Percentiles rank a stretch among this genome's conserved stretches.
Conservation (phyloP, 352 stramenopile species). For the Phytopythium ostracodes region DNA sequence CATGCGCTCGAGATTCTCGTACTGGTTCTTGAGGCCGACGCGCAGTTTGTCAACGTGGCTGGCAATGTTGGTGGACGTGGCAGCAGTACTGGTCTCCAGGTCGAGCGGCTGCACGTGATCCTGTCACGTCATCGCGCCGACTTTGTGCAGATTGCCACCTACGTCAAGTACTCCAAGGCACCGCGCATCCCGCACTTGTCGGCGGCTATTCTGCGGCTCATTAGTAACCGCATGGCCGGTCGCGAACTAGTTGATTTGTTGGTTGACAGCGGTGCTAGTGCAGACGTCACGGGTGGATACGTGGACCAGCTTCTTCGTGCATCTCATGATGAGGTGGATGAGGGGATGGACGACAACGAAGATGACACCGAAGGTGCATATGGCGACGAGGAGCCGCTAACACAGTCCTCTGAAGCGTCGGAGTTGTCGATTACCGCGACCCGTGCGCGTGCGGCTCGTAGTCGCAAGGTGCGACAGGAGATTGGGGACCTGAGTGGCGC, state of each 20-base stretch:
- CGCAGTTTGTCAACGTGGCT: constrained; percentile 54
- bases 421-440: constrained; percentile 5
- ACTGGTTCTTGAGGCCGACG: constrained; percentile 67
- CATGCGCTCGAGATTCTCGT: constrained; percentile 77
- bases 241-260: constrained; percentile 60
- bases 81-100: constrained; percentile 35
- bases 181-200: constrained; percentile 68
- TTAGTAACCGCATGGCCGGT: constrained; percentile 66
- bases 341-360: constrained; percentile 17
- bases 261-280: constrained; percentile 57
- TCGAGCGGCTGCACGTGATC: constrained; percentile 77
- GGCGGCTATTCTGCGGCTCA: constrained; percentile 54
- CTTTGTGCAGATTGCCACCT: constrained; percentile 80
- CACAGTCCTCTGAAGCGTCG: constrained; percentile 1
- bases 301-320: constrained; percentile 76
- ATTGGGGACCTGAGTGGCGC: constrained; percentile 9
- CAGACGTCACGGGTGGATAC: constrained; percentile 71
- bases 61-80: constrained; percentile 29
- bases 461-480: constrained; percentile 3
- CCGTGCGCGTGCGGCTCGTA: background rate
- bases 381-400: background rate
- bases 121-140: constrained; percentile 63
- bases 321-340: constrained; percentile 15
- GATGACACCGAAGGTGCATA: constrained; percentile 5
- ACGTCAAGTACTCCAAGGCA: constrained; percentile 82